Conservation (phyloP, 2,329 filamentous ascomycete genomes). For the Pseudogymnoascus sp. region DNA sequence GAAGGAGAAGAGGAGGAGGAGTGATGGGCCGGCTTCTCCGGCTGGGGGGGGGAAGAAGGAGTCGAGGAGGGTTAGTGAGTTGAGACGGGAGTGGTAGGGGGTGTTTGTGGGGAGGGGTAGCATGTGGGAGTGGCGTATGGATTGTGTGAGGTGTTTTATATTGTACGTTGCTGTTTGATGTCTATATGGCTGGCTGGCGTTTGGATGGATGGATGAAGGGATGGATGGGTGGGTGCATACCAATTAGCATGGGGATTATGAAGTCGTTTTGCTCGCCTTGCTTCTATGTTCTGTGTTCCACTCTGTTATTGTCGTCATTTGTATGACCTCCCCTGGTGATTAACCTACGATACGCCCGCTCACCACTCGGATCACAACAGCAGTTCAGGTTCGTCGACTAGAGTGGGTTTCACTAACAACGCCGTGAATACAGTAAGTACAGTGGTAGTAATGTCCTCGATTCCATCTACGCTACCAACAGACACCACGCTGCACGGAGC, state of each 20-base stretch:
- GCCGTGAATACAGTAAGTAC: neutral
- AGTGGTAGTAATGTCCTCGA: neutral
- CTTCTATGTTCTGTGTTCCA: neutral
- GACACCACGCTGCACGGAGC: neutral
- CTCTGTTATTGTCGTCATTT: neutral
- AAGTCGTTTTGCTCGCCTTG: neutral
- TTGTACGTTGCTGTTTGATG: neutral
- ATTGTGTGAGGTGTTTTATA: neutral
- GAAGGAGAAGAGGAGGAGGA: neutral
- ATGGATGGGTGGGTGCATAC: neutral
- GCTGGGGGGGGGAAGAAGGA: neutral
- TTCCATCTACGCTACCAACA: neutral
- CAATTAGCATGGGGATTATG: neutral
- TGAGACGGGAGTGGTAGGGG: neutral
- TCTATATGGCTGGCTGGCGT: neutral
- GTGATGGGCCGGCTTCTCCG: neutral
- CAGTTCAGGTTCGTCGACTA: too few species aligned
- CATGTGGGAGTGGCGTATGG: neutral
- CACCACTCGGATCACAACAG: too few species aligned
- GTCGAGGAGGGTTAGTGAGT: slow-evolving; percentile 3
- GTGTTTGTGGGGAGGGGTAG: neutral
- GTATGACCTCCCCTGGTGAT: neutral
- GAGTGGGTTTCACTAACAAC: neutral
- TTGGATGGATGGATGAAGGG: neutral
- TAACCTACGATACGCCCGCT: too few species aligned